These are phyloP conservation scores for Hyparrhenia diplandra DNA, from an alignment of 176 grass and related monocot species.

Conservation along the genomic window DNA sequence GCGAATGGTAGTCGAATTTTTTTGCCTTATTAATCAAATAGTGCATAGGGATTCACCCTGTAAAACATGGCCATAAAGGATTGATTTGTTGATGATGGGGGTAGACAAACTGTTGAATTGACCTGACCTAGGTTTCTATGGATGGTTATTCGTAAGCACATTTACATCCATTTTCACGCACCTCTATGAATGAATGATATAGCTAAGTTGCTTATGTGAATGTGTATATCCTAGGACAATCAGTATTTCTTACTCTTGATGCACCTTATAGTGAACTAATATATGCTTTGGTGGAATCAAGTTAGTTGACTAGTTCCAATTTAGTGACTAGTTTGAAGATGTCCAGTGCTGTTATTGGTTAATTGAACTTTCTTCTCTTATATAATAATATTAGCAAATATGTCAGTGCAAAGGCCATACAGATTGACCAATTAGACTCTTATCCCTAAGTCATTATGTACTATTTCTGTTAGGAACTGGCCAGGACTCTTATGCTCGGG, in stretches of 20 bases:
- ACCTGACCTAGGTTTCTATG: neutral
- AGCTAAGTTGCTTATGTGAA: neutral
- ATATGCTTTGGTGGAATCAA: neutral
- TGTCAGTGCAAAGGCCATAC: neutral
- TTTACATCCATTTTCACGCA: neutral
- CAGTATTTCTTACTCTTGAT: neutral
- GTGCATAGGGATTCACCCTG: neutral
- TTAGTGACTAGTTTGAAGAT: neutral
- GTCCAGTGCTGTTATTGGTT: neutral
- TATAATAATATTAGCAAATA: neutral
- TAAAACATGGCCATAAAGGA: neutral
- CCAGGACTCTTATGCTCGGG: too few species aligned
- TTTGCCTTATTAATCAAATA: neutral
- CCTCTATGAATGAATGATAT: constrained; percentile 3
- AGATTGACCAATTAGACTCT: neutral
- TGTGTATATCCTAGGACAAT: neutral
- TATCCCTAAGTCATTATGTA: neutral
- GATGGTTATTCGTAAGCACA: neutral
- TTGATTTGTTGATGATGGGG: neutral
- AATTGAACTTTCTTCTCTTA: neutral
- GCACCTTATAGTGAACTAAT: neutral
- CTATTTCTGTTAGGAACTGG: neutral
- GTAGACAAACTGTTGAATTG: neutral
- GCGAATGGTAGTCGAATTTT: neutral
- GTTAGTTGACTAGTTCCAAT: neutral